phyloP scores from a whole-genome alignment of 1,139 yeast species.

The Barnettozyma hawaiiensis region DNA sequence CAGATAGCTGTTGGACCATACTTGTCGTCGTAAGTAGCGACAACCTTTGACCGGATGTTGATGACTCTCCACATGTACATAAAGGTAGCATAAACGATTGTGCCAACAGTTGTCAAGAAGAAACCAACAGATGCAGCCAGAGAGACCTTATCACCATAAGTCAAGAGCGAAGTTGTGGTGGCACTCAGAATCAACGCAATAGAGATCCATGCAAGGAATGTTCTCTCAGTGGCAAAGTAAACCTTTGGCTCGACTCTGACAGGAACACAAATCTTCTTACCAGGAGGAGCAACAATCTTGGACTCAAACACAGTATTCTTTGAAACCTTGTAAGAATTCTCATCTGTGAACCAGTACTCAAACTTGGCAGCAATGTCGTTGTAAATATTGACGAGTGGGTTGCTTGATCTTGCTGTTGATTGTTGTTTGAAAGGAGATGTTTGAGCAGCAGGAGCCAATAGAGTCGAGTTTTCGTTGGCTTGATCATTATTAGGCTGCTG shows the following conservation, averaged over 20 bases:
- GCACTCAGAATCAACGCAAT: slow-evolving; percentile 69
- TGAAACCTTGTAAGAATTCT: slow-evolving; percentile 68
- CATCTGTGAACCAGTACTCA: slow-evolving; percentile 54
- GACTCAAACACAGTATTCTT: slow-evolving; percentile 74
- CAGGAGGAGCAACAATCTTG: slow-evolving; percentile 64
- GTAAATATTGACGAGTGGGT: slow-evolving; percentile 20
- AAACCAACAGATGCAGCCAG: slow-evolving; percentile 87
- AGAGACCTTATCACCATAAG: slow-evolving; percentile 62
- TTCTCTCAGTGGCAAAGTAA: slow-evolving; percentile 79
- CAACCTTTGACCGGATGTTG: slow-evolving; percentile 75
- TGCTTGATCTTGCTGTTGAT: slow-evolving; percentile 18
- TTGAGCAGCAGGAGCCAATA: slow-evolving; percentile 17
- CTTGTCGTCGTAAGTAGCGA: slow-evolving; percentile 81
- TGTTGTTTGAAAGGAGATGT: slow-evolving; percentile 33
- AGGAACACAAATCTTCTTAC: slow-evolving; percentile 69
- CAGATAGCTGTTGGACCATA: slow-evolving; percentile 86
- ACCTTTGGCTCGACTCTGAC: slow-evolving; percentile 82
- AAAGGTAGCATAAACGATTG: slow-evolving; percentile 67
- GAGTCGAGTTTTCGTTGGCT: slow-evolving; percentile 23
- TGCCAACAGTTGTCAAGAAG: slow-evolving; percentile 70
- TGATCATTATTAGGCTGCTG: slow-evolving; percentile 3
- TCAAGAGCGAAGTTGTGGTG: slow-evolving; percentile 64
- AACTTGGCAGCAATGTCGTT: slow-evolving; percentile 22
- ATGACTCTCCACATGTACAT: slow-evolving; percentile 78
- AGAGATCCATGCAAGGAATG: slow-evolving; percentile 72